Percentiles rank a stretch among this genome's conserved stretches.
These are phyloP conservation scores for Coemansia sp. DNA, from an alignment of 192 early-diverging fungal genomes.

Conservation along the genomic window DNA sequence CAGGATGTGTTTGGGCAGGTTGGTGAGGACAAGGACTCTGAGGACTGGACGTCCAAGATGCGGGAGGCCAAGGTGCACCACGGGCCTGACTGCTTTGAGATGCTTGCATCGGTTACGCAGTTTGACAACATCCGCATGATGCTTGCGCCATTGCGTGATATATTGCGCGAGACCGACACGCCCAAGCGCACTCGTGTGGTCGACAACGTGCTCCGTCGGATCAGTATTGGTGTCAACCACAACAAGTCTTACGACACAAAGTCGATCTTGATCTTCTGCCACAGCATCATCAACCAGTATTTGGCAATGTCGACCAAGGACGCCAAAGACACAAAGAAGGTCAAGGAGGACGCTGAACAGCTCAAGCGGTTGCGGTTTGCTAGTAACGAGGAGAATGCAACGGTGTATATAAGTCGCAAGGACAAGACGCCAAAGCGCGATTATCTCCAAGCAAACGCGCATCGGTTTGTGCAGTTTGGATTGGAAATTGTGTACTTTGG, in stretches of 20 bases:
- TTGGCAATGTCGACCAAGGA: slow-evolving; percentile 65
- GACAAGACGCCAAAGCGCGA: slow-evolving; percentile 63
- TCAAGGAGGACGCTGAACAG: slow-evolving; percentile 59
- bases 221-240: slow-evolving; percentile 75
- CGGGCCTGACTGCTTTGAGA: slow-evolving; percentile 84
- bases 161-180: slow-evolving; percentile 82
- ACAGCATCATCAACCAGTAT: slow-evolving; percentile 85
- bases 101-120: slow-evolving; percentile 68
- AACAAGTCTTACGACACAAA: slow-evolving; percentile 68
- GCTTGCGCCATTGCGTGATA: slow-evolving; percentile 83
- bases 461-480: slow-evolving; percentile 93
- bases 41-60: slow-evolving; percentile 86
- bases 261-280: slow-evolving; percentile 78
- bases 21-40: slow-evolving; percentile 85
- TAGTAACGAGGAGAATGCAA: slow-evolving; percentile 53
- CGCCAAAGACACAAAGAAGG: slow-evolving; percentile 57
- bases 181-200: slow-evolving; percentile 73
- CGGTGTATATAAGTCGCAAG: slow-evolving; percentile 69
- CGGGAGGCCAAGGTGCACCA: slow-evolving; percentile 86
- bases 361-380: slow-evolving; percentile 47
- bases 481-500: slow-evolving; percentile 76
- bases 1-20: slow-evolving; percentile 93
- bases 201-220: slow-evolving; percentile 72
- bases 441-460: slow-evolving; percentile 81
- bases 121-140: slow-evolving; percentile 69